Conservation (phyloP, 1,139 yeast species). For the Suhomyces panamericanus region DNA sequence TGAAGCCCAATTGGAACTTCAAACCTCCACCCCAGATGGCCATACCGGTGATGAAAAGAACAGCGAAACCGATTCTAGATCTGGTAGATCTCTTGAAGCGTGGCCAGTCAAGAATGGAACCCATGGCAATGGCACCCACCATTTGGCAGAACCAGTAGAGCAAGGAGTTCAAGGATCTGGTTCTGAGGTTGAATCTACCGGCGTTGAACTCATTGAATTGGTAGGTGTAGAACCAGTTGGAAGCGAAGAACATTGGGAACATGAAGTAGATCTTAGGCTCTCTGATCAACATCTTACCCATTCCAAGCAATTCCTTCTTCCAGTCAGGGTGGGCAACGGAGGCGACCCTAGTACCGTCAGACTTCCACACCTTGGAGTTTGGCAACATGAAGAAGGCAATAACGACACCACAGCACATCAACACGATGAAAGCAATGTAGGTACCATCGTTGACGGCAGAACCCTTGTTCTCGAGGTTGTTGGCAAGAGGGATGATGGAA, state of each 20-base stretch:
- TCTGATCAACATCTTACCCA: slow-evolving; percentile 38
- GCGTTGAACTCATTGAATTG: slow-evolving; percentile 61
- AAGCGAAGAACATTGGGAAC: slow-evolving; percentile 62
- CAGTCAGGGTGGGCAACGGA: slow-evolving; percentile 48
- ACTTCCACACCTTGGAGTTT: slow-evolving; percentile 48
- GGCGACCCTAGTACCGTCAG: slow-evolving; percentile 53
- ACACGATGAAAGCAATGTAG: slow-evolving; percentile 55
- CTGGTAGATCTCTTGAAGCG: slow-evolving; percentile 43
- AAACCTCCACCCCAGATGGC: slow-evolving; percentile 66
- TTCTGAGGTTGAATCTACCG: slow-evolving; percentile 56
- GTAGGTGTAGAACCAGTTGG: slow-evolving; percentile 67
- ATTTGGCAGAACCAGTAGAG: slow-evolving; percentile 64
- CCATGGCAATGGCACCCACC: slow-evolving; percentile 54
- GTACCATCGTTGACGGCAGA: slow-evolving; percentile 53
- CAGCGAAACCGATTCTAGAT: slow-evolving; percentile 48
- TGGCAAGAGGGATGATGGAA: slow-evolving; percentile 54
- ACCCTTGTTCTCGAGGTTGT: slow-evolving; percentile 40
- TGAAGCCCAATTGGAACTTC: slow-evolving; percentile 48
- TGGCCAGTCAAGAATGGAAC: slow-evolving; percentile 48
- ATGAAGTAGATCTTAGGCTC: slow-evolving; percentile 51
- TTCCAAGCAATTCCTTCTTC: slow-evolving; percentile 45
- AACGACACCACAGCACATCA: slow-evolving; percentile 51
- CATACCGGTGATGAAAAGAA: slow-evolving; percentile 43
- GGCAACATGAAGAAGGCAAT: slow-evolving; percentile 53
- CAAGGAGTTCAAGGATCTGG: slow-evolving; percentile 60